phyloP scores from a whole-genome alignment of 495 filamentous ascomycete genomes.

The Apodospora peruviana region DNA sequence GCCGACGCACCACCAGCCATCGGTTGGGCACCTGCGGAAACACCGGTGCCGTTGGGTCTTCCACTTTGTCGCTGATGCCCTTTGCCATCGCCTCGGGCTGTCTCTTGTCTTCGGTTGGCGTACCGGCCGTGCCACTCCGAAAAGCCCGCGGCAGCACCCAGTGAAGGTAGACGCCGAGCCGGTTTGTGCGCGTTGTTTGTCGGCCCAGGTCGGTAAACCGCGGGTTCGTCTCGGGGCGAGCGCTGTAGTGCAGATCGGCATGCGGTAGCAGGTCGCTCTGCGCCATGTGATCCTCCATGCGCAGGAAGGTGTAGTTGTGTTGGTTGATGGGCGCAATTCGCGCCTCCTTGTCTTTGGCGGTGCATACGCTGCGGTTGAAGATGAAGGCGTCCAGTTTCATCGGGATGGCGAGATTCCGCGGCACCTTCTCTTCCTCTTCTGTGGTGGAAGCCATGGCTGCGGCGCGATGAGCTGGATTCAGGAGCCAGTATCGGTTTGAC shows the following conservation, averaged over 20 bases:
- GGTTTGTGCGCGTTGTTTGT: slow-evolving; percentile 13
- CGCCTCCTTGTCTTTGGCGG: background rate
- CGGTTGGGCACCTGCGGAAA: slow-evolving; percentile 32
- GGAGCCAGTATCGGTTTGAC: no score
- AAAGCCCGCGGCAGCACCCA: slow-evolving; percentile 48
- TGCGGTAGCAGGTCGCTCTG: slow-evolving; percentile 39
- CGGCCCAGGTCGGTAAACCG: slow-evolving; percentile 39
- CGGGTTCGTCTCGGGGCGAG: slow-evolving; percentile 30
- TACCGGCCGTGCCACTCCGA: slow-evolving; percentile 27
- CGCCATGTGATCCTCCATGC: slow-evolving; percentile 26
- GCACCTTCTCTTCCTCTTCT: no score
- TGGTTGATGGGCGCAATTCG: slow-evolving; percentile 47
- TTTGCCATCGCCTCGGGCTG: slow-evolving; percentile 4
- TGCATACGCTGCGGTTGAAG: slow-evolving; percentile 4
- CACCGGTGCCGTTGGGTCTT: slow-evolving; percentile 3
- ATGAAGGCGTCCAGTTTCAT: slow-evolving; percentile 1
- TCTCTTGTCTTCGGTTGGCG: background rate
- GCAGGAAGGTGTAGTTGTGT: slow-evolving; percentile 50
- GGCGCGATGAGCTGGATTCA: no score
- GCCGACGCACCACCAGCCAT: slow-evolving; percentile 38
- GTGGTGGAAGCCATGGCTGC: no score
- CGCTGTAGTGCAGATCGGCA: slow-evolving; percentile 38
- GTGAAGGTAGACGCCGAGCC: slow-evolving; percentile 47
- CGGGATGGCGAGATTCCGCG: no score
- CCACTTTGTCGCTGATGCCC: background rate